Evolutionary conservation across 352 stramenopile genomes (phyloP).

Genomic region (Hyphochytrium catenoides): DNA sequence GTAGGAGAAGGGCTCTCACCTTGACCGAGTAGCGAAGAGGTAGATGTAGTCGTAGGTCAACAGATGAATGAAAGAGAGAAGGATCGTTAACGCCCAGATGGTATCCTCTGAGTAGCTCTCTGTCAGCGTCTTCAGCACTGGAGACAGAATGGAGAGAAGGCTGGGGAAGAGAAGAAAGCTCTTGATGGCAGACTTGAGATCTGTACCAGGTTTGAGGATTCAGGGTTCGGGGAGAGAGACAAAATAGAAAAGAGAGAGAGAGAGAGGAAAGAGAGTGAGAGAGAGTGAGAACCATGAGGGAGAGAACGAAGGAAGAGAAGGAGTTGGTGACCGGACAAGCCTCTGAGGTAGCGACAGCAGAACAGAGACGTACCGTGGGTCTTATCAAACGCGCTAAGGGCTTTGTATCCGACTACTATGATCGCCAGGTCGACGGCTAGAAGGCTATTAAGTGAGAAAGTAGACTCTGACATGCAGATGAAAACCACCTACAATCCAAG

Average conservation of each 20-base stretch:
- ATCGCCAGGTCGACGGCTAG: conserved; percentile 27
- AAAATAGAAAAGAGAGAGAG: conserved; percentile 5
- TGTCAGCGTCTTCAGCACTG: conserved; percentile 67
- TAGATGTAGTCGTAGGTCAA: conserved; percentile 72
- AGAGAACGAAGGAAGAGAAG: not conserved
- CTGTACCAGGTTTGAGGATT: conserved; percentile 7
- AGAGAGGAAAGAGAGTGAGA: conserved; percentile 2
- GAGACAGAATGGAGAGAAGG: conserved; percentile 55
- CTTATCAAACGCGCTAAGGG: conserved; percentile 11
- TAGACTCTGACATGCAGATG: conserved; percentile 25
- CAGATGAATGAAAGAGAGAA: conserved; percentile 51
- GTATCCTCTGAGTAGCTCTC: conserved; percentile 68
- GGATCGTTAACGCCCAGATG: conserved; percentile 57
- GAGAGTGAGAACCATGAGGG: not conserved
- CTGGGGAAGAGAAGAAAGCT: conserved; percentile 52
- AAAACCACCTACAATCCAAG: conserved; percentile 26
- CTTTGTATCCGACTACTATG: conserved; percentile 20
- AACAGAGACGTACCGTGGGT: not conserved
- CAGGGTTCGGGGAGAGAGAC: not conserved
- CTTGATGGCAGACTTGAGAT: conserved; percentile 22
- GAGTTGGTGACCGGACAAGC: conserved; percentile 2
- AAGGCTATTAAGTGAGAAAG: conserved; percentile 24
- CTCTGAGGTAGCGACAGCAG: not conserved
- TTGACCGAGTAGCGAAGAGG: conserved; percentile 23
- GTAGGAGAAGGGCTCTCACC: no score